phyloP scores from a whole-genome alignment of 2,329 filamentous ascomycete species.

The Exophiala bonariae region DNA sequence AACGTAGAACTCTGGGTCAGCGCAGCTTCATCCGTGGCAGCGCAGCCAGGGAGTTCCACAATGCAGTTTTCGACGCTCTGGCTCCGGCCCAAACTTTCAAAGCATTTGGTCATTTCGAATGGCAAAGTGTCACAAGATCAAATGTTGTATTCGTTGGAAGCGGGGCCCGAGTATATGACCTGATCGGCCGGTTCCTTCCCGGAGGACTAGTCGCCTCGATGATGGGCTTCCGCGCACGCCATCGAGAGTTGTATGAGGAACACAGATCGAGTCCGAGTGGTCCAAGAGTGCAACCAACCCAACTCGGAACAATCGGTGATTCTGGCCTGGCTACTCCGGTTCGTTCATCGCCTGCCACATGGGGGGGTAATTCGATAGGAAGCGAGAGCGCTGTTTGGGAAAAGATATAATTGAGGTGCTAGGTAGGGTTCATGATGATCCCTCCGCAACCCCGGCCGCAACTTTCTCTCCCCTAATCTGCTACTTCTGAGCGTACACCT shows the following conservation, averaged over 20 bases:
- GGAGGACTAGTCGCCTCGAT: conserved; percentile 83
- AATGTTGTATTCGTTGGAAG: conserved; percentile 76
- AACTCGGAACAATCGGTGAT: not conserved
- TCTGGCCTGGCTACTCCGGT: not conserved
- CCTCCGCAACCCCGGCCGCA: too few relatives aligned
- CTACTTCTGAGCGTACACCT: not conserved
- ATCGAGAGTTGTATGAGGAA: conserved; percentile 44
- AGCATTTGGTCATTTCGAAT: conserved; percentile 42
- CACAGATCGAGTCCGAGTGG: conserved; percentile 18
- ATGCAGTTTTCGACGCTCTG: conserved; percentile 86
- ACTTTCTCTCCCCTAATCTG: not conserved
- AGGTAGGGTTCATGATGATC: not conserved
- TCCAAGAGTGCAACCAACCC: not conserved
- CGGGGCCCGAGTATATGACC: conserved; percentile 78
- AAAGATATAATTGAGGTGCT: conserved; percentile 20
- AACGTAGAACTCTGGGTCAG: conserved; percentile 30
- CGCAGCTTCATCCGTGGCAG: conserved; percentile 58
- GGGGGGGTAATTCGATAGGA: conserved; percentile 12
- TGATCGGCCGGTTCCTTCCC: conserved; percentile 81
- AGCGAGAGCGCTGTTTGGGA: conserved; percentile 29
- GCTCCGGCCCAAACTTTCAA: conserved; percentile 50
- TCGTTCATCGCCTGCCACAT: not conserved
- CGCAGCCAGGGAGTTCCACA: conserved; percentile 75
- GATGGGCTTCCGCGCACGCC: conserved; percentile 69
- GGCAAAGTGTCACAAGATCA: conserved; percentile 45